phyloP scores from a whole-genome alignment of 208 protist genomes.

The Leishmania tropica region DNA sequence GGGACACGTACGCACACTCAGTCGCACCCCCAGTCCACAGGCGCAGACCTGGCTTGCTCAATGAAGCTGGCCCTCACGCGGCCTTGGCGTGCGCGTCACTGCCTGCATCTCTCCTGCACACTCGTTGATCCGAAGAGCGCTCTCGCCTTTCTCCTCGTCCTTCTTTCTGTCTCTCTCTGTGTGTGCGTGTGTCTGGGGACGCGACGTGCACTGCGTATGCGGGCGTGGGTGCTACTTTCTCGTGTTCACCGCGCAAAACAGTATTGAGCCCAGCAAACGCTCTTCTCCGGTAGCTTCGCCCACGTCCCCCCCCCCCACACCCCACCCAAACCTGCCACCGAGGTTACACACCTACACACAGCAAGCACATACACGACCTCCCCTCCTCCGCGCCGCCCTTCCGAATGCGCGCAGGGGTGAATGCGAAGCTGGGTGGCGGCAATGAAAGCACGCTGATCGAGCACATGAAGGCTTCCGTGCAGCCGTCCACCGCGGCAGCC shows the following conservation, averaged over 20 bases:
- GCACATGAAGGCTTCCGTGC: conserved; percentile 51
- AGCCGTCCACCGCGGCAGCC: background rate
- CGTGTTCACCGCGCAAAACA: background rate
- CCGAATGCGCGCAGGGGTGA: background rate
- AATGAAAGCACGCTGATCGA: conserved; percentile 41
- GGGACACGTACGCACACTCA: background rate
- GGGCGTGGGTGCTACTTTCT: background rate
- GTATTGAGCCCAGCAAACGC: background rate
- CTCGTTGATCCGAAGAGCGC: background rate
- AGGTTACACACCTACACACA: background rate
- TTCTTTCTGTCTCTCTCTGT: background rate
- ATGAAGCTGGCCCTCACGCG: background rate
- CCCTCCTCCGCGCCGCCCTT: conserved; percentile 4
- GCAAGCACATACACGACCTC: background rate
- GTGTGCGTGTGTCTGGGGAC: conserved; percentile 4
- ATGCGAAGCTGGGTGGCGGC: background rate
- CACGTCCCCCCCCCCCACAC: too few relatives aligned
- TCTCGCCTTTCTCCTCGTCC: background rate
- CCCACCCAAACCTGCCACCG: background rate
- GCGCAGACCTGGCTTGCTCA: background rate
- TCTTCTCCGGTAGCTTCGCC: background rate
- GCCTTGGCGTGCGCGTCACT: background rate
- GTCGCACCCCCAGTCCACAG: too few relatives aligned
- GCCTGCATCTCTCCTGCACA: background rate
- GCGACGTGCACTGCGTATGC: background rate